Evolutionary conservation across 2,329 filamentous ascomycete genomes (phyloP), one percentile per base, ranked within the genome.

Genomic region (Fragosphaeria purpurea): DNA sequence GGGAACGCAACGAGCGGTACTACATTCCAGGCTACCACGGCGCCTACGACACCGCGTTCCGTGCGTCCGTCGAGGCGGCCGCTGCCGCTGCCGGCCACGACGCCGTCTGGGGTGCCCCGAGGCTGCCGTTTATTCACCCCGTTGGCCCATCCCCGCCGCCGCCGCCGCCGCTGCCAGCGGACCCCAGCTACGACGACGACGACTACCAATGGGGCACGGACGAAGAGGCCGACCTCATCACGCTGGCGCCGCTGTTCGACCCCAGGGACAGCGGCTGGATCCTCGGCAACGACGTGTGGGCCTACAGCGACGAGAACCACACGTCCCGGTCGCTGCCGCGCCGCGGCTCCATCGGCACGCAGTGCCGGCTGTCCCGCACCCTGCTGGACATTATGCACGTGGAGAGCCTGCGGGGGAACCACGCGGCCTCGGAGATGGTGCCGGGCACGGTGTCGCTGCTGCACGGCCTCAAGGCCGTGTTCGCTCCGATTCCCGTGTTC

Each of bases 341-440:
- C 49, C 79, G 86, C 52, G 80, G 82, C 9, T 85, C 85, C n/a
- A 86, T 90, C 59, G 82, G 88, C 54, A 89, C 86, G 0, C 84
- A 88, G 56, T 82, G 83, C 1, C 80, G 86, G 48, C 70, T 88
- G 7, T 89, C 85, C 12, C 84, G 82, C 62, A 76, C 76, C 33
- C 72, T 91, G 2, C 71, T 91, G 37, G 77, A 87, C 57, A 75
- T 82, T 55, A 90, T 90, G 85, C 85, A 91, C 61, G 75, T 80
- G 37, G 87, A 90, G 63, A 86, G 86, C 48, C 72, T 84, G 55
- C 74, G 77, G 11, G 83, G 85, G 55, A 84, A 85, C 59, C 85
- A 88, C 61, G 81, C 90, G 59, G 85, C 83, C 52, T 86, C 85
- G 0, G 86, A 91, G 63, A 89, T 91, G 85, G 85, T 82, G 53